Conservation (phyloP, 2,329 filamentous ascomycete genomes). For the Aureobasidium lini region DNA sequence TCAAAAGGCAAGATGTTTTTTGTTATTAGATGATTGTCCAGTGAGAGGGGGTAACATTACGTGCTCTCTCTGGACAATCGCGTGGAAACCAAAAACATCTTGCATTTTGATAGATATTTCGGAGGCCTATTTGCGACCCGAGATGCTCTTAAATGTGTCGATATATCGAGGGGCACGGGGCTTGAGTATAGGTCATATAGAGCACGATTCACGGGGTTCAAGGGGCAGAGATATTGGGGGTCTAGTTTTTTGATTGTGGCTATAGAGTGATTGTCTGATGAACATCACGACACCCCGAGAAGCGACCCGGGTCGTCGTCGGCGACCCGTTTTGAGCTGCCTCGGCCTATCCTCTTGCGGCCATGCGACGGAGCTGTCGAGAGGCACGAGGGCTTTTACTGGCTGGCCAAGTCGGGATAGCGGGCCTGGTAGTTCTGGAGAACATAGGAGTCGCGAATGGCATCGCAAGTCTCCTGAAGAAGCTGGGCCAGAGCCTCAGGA, state of each 20-base stretch:
- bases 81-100: no score
- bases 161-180: no score
- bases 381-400: no score
- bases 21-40: no score
- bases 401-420: neutral
- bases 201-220: neutral
- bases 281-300: neutral
- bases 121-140: no score
- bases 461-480: constrained; percentile 3
- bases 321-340: neutral
- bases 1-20: no score
- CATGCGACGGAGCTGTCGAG: no score
- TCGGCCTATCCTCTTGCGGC: no score
- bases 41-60: no score
- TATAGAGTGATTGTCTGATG: neutral
- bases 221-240: neutral
- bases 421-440: neutral
- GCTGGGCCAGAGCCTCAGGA: neutral
- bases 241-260: neutral
- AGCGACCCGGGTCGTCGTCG: neutral
- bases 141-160: no score
- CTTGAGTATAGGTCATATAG: neutral
- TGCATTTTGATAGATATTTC: no score
- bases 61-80: no score
- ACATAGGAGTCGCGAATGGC: neutral